Conservation (phyloP, 768 basidiomycete genomes). For the Postia placenta region DNA sequence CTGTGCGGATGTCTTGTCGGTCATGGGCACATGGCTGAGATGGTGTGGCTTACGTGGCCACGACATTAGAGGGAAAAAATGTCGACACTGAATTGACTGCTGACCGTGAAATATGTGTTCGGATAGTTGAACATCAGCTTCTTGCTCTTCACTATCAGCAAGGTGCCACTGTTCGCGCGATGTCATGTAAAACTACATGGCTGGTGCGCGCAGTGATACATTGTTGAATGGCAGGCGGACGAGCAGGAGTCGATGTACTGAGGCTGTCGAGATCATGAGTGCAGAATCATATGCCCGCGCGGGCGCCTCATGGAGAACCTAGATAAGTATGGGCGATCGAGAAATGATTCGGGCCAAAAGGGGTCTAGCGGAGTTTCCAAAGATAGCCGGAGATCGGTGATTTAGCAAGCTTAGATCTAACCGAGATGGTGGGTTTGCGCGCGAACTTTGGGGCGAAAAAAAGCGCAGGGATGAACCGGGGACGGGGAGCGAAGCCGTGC, state of each 20-base stretch:
- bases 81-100: background rate
- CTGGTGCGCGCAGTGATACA: background rate
- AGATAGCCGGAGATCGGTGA: conserved; percentile 10
- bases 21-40: background rate
- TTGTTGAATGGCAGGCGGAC: background rate
- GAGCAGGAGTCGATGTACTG: background rate
- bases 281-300: conserved; percentile 1
- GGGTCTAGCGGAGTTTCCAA: conserved; percentile 5
- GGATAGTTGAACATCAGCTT: background rate
- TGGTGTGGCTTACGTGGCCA: background rate
- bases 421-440: background rate
- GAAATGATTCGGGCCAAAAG: conserved; percentile 3
- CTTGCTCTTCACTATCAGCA: background rate
- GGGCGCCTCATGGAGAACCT: background rate
- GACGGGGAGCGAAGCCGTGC: too few species aligned
- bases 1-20: too few species aligned
- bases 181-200: background rate
- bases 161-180: background rate
- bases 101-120: background rate
- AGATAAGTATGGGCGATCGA: conserved; percentile 5
- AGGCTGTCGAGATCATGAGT: background rate
- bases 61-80: background rate
- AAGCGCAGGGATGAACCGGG: too few species aligned
- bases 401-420: conserved; percentile 3
- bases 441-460: background rate